Percentiles rank a stretch among this genome's conserved stretches.
These are phyloP conservation scores for Pythium rhizo-oryzae DNA, from an alignment of 352 stramenopile genomes.

Conservation along the genomic window DNA sequence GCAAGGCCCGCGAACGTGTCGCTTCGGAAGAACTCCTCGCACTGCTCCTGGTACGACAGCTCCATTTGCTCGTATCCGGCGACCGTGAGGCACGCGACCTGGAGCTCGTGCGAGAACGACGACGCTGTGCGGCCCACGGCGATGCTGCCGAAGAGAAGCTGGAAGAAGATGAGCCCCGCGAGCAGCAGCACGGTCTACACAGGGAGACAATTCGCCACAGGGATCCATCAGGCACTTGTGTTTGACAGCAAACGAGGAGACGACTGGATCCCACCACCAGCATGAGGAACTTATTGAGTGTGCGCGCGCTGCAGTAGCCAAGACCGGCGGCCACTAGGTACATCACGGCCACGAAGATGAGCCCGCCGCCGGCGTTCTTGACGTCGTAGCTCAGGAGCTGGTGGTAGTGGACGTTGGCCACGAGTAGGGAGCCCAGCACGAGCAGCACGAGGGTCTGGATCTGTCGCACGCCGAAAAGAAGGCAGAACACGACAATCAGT, in stretches of 20 bases:
- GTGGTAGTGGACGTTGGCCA: constrained; percentile 63
- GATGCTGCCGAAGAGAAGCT: constrained; percentile 65
- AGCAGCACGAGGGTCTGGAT: constrained; percentile 61
- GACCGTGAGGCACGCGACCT: constrained; percentile 64
- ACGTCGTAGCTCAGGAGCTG: constrained; percentile 53
- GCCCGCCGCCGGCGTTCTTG: constrained; percentile 57
- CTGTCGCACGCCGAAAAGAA: too few species aligned
- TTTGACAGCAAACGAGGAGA: too few species aligned
- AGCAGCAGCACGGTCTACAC: constrained; percentile 50
- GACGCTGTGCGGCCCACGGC: constrained; percentile 41
- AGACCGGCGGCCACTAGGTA: constrained; percentile 52
- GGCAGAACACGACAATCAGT: too few species aligned
- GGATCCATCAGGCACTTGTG: too few species aligned
- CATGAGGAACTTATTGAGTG: constrained; percentile 82
- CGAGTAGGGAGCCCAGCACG: constrained; percentile 48
- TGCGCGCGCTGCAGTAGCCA: constrained; percentile 53
- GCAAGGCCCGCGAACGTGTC: constrained; percentile 63
- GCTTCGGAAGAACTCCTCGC: constrained; percentile 55
- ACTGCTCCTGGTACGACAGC: constrained; percentile 36
- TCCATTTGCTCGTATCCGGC: constrained; percentile 50
- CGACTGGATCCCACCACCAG: constrained; percentile 24
- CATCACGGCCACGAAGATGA: constrained; percentile 68
- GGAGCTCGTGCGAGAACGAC: constrained; percentile 37
- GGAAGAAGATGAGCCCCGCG: constrained; percentile 52
- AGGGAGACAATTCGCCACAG: too few species aligned